Conservation (phyloP, 2,329 filamentous ascomycete genomes). For the Fusarium sp. region DNA sequence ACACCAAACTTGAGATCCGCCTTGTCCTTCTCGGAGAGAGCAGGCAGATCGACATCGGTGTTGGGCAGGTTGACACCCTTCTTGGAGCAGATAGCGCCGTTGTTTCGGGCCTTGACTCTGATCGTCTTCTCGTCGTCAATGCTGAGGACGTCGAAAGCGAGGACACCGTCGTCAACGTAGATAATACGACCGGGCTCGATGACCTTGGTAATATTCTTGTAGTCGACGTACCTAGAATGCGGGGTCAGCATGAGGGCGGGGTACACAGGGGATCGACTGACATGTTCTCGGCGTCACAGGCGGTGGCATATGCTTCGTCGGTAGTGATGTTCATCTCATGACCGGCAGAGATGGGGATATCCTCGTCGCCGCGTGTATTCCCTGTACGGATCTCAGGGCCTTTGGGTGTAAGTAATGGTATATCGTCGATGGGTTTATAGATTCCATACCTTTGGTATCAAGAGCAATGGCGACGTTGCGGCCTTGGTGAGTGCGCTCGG, state of each 20-base stretch:
- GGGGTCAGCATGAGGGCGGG: constrained; percentile 14
- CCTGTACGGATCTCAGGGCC: constrained; percentile 74
- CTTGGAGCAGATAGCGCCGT: constrained; percentile 98
- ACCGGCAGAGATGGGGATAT: constrained; percentile 88
- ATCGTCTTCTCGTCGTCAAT: constrained; percentile 92
- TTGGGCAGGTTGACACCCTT: constrained; percentile 99
- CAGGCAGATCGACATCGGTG: constrained; percentile 97
- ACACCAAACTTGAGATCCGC: constrained; percentile 94
- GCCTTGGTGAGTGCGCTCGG: constrained; percentile 83
- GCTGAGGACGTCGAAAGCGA: constrained; percentile 94
- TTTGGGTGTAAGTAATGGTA: too few species aligned
- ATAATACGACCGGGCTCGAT: constrained; percentile 92
- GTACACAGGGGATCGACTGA: constrained; percentile 62
- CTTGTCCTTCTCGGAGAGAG: constrained; percentile 98
- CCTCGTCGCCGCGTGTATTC: constrained; percentile 86
- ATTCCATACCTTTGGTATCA: constrained; percentile 69
- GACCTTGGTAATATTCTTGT: constrained; percentile 99
- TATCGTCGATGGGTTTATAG: too few species aligned
- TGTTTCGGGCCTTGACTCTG: constrained; percentile 91
- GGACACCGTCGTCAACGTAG: constrained; percentile 98
- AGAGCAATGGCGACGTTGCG: constrained; percentile 97
- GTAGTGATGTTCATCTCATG: constrained; percentile 96
- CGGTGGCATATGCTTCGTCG: constrained; percentile 89
- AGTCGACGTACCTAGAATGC: constrained; percentile 86
- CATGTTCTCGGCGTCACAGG: constrained; percentile 94